Percentiles rank a stretch among this genome's conserved stretches.
These are phyloP conservation scores for Raphanus sativus DNA, from an alignment of 345 rosid genomes.

Conservation along the genomic window DNA sequence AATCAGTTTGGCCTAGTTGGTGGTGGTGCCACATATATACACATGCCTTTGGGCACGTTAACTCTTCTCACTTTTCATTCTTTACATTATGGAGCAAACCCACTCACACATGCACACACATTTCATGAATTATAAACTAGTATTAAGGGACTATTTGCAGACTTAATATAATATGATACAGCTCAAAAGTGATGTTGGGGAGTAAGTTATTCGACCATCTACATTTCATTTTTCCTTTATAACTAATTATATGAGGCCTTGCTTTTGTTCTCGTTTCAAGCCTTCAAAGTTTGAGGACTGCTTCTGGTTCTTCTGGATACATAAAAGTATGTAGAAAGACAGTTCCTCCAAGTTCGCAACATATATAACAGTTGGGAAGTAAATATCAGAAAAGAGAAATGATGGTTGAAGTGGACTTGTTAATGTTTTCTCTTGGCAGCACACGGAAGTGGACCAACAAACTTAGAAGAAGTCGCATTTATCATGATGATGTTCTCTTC, in stretches of 20 bases:
- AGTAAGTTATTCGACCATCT: neutral
- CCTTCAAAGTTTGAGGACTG: neutral
- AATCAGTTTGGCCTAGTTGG: neutral
- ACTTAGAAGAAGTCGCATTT: constrained; percentile 29
- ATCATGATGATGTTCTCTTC: constrained; percentile 25
- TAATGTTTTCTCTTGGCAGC: neutral
- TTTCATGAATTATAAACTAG: neutral
- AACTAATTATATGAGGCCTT: neutral
- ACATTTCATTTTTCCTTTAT: neutral
- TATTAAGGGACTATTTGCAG: neutral
- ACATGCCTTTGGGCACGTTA: constrained; percentile 29
- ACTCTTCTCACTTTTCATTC: constrained; percentile 34
- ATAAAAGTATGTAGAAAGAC: neutral
- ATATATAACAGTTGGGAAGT: neutral
- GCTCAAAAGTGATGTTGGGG: neutral
- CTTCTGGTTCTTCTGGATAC: neutral
- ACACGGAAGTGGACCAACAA: constrained; percentile 19
- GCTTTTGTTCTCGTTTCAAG: neutral
- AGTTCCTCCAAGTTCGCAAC: neutral
- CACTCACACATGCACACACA: constrained; percentile 8
- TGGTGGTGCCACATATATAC: neutral
- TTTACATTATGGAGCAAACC: constrained; percentile 13
- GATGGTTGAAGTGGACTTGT: constrained; percentile 17
- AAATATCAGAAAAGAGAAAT: neutral
- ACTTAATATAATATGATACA: neutral